Evolutionary conservation across 352 stramenopile species (phyloP).

Genomic region (Phytophthora nicotianae): DNA sequence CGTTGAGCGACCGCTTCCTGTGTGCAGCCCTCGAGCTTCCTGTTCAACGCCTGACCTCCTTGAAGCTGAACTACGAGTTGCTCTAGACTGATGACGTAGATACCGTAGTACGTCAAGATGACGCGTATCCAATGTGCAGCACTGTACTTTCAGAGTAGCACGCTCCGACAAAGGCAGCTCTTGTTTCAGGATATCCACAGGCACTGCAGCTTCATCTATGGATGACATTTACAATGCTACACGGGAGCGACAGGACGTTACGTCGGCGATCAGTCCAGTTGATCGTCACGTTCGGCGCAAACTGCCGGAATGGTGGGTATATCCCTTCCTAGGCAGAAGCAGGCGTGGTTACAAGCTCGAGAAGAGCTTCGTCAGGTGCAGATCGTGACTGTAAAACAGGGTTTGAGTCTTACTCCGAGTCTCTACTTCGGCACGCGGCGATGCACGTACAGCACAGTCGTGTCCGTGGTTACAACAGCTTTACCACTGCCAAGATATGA

Average conservation of each 20-base stretch:
- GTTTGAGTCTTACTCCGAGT: slow-evolving; percentile 52
- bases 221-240: slow-evolving; percentile 12
- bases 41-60: too few species aligned
- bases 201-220: neutral
- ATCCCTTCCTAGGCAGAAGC: slow-evolving; percentile 34
- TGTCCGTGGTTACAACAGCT: slow-evolving; percentile 70
- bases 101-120: too few species aligned
- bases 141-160: too few species aligned
- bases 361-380: slow-evolving; percentile 54
- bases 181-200: neutral
- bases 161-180: neutral
- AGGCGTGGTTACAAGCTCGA: slow-evolving; percentile 53
- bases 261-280: slow-evolving; percentile 1
- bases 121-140: too few species aligned
- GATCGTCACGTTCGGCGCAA: slow-evolving; percentile 13
- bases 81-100: too few species aligned
- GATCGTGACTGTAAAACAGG: slow-evolving; percentile 67
- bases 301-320: slow-evolving; percentile 29
- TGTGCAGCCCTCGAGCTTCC: too few species aligned
- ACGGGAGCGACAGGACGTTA: slow-evolving; percentile 18
- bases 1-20: too few species aligned
- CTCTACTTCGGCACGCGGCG: slow-evolving; percentile 78
- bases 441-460: slow-evolving; percentile 76
- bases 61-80: too few species aligned
- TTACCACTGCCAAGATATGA: slow-evolving; percentile 36